Percentiles rank a stretch among this genome's conserved stretches.
These are phyloP conservation scores for Aspergillus fumigatus DNA, from an alignment of 2,329 filamentous ascomycete genomes.

Conservation along the genomic window DNA sequence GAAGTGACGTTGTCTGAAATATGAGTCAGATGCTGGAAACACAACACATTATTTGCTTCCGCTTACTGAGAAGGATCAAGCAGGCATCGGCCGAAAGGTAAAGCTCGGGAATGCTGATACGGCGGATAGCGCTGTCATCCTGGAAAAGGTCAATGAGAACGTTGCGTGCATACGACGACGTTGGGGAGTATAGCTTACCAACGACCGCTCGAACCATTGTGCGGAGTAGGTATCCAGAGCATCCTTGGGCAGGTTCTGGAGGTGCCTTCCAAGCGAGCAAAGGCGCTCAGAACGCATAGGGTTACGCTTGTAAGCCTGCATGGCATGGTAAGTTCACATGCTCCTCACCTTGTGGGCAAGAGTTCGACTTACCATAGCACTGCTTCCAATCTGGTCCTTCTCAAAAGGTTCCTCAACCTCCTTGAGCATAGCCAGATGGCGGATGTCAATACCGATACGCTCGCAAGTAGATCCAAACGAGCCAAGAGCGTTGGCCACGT, in stretches of 20 bases:
- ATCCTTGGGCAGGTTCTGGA: constrained; percentile 51
- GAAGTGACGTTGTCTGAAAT: constrained; percentile 61
- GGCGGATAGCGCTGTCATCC: constrained; percentile 68
- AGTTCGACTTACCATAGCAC: constrained; percentile 47
- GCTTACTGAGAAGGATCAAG: constrained; percentile 35
- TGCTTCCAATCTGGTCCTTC: constrained; percentile 69
- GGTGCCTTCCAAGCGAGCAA: constrained; percentile 54
- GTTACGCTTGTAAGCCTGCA: constrained; percentile 61
- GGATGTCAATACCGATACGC: constrained; percentile 69
- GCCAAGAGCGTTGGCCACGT: constrained; percentile 73
- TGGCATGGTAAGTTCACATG: constrained; percentile 31
- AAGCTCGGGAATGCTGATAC: constrained; percentile 56
- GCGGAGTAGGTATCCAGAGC: constrained; percentile 63
- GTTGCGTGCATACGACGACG: not conserved
- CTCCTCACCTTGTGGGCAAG: not conserved
- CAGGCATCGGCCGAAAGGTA: constrained; percentile 65
- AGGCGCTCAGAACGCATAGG: constrained; percentile 56
- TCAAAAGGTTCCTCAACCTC: constrained; percentile 84
- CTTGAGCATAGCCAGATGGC: constrained; percentile 70
- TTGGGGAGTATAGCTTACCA: constrained; percentile 36
- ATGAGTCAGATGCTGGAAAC: not conserved
- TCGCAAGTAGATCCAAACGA: constrained; percentile 75
- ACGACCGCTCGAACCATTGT: constrained; percentile 73
- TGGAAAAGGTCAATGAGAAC: constrained; percentile 11
- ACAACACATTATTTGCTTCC: not conserved